phyloP scores from a whole-genome alignment of 805 yeast genomes.

The Candida anglica region DNA sequence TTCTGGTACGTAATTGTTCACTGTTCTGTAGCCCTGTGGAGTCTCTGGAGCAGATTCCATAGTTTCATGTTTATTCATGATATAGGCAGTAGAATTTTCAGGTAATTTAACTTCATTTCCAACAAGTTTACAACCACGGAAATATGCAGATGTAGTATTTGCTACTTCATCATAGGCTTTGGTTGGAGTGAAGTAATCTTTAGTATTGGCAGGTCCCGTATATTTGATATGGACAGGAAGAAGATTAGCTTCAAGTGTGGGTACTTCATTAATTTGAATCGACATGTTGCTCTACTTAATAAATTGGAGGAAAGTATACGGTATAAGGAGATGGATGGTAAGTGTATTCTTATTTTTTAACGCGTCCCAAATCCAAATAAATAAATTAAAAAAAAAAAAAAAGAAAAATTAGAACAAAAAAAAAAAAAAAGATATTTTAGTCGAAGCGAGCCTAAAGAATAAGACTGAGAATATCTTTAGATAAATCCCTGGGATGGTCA shows the following conservation, averaged over 20 bases:
- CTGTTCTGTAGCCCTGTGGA: conserved; percentile 13
- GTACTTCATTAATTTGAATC: conserved; percentile 6
- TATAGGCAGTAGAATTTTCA: conserved; percentile 18
- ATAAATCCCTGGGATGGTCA: too few relatives aligned
- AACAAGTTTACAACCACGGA: conserved; percentile 31
- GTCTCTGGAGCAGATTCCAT: conserved; percentile 8
- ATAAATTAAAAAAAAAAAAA: too few relatives aligned
- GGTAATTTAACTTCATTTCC: conserved; percentile 17
- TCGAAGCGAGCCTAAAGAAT: too few relatives aligned
- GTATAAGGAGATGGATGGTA: too few relatives aligned
- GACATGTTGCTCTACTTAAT: too few relatives aligned
- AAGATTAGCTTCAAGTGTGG: conserved; percentile 17
- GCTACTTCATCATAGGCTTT: conserved; percentile 12
- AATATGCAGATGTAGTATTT: conserved; percentile 19
- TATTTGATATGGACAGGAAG: conserved; percentile 25
- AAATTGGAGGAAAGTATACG: too few relatives aligned
- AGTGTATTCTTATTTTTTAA: too few relatives aligned
- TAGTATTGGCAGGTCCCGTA: conserved; percentile 29
- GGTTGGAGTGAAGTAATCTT: conserved; percentile 27
- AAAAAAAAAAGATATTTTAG: too few relatives aligned
- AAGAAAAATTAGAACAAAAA: too few relatives aligned
- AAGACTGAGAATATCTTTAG: too few relatives aligned
- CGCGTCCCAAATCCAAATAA: too few relatives aligned
- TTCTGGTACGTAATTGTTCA: conserved; percentile 15
- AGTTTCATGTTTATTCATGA: conserved; percentile 21